Evolutionary conservation across 106 monocot genomes (phyloP).

Genomic region (Agapanthus africanus): DNA sequence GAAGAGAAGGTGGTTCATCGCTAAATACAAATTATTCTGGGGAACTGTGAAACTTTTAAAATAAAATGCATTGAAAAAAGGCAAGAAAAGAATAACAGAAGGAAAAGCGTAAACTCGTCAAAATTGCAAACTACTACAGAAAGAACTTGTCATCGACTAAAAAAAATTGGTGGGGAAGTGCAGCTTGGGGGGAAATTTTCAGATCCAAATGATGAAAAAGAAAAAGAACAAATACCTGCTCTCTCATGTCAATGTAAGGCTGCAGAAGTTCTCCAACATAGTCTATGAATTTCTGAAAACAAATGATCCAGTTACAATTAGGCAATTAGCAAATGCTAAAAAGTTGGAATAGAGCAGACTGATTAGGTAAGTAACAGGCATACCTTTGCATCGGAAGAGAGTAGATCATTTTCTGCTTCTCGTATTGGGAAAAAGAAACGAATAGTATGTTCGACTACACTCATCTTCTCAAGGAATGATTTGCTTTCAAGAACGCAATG

Average conservation of each 20-base stretch:
- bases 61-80: background rate
- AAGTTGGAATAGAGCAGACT: too few relatives aligned
- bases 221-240: constrained; percentile 81
- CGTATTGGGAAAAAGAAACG: constrained; percentile 92
- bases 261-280: constrained; percentile 87
- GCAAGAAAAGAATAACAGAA: background rate
- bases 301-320: too few relatives aligned
- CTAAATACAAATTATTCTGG: too few relatives aligned
- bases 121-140: background rate
- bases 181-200: too few relatives aligned
- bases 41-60: too few relatives aligned
- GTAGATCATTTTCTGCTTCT: constrained; percentile 86
- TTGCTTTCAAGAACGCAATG: constrained; percentile 98
- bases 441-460: constrained; percentile 79
- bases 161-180: too few relatives aligned
- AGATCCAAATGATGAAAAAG: too few relatives aligned
- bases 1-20: background rate
- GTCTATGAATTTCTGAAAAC: constrained; percentile 94
- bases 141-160: too few relatives aligned
- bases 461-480: constrained; percentile 98
- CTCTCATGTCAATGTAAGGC: constrained; percentile 87
- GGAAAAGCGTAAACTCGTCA: background rate
- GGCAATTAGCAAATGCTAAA: too few relatives aligned
- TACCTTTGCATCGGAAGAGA: constrained; percentile 98
- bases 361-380: constrained; percentile 14